Base-by-base conservation (phyloP, 1,284 basidiomycete genomes). In the Pholiota adiposa region DNA sequence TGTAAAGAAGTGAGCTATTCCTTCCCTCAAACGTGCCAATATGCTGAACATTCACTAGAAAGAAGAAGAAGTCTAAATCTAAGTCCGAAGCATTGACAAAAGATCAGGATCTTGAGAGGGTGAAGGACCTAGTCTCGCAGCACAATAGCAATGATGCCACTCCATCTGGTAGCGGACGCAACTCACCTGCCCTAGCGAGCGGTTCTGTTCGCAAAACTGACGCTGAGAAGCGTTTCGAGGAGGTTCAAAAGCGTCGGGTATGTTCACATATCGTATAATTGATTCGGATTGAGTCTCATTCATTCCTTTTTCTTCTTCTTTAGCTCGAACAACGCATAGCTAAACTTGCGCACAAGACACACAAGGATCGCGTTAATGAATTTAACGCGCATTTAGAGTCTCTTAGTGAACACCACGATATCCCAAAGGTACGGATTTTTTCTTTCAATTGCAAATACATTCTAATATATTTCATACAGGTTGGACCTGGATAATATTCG, bases 281-380 rank as follows among this genome's bases (percentile, higher is more conserved):
- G 18, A 8, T 43, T 43, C 18, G 19, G 9, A 46, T 14, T n/a
- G 46, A 27, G 9, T 34, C 54, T 12, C 31, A 38, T n/a, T n/a
- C 40, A 34, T 14, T 33, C 31, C 41, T 33, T 9, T n/a, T 44
- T 59, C 11, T n/a, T 25, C 43, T 19, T 51, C 29, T 62, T 34
- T 60, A 96, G 93, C 83, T 97, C 60, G 83, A 86, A n/a, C 87
- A 90, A 63, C 86, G 87, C 67, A 93, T 96, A 23, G 83, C 85
- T 31, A 94, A 89, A 74, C 75, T 93, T 68, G 96, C 96, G 0
- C 81, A 82, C 67, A 92, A 90, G 77, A 94, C 93, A 8, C 97
- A 99, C 78, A 98, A 98, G 77, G 97, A 99, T 63, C 89, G 96
- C 51, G 96, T 99, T 21, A 88, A 87, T 61, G 93, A 96, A 70